Evolutionary conservation across 1,139 yeast species (phyloP).

Genomic region (Magnusiomyces ingens): DNA sequence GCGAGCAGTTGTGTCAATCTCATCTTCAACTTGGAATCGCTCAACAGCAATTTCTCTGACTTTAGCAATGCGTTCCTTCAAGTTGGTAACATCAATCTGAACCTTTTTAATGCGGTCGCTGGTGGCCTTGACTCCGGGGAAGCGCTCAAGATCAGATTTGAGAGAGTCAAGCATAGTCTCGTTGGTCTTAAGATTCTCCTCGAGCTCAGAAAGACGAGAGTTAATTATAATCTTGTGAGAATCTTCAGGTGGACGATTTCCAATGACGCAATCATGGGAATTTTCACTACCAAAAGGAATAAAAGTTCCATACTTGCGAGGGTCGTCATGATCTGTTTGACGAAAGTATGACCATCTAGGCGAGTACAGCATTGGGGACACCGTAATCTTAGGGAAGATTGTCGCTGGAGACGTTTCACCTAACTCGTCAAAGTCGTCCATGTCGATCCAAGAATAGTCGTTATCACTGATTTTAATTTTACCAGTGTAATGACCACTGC

Average conservation of each 20-base stretch:
- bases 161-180: constrained; percentile 34
- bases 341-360: constrained; percentile 75
- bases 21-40: not conserved
- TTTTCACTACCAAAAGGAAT: constrained; percentile 61
- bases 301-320: constrained; percentile 40
- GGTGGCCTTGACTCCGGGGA: constrained; percentile 23
- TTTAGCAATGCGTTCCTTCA: constrained; percentile 29
- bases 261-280: constrained; percentile 64
- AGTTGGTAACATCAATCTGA: constrained; percentile 33
- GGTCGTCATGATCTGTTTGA: constrained; percentile 41
- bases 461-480: constrained; percentile 38
- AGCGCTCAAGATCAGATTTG: constrained; percentile 22
- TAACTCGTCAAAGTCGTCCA: constrained; percentile 73
- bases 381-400: constrained; percentile 49
- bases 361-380: constrained; percentile 60
- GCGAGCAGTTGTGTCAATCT: constrained; percentile 12
- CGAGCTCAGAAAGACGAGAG: constrained; percentile 36
- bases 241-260: constrained; percentile 33
- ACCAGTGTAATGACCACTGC: constrained; percentile 21
- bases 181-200: constrained; percentile 39
- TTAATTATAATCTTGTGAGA: constrained; percentile 30
- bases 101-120: constrained; percentile 27
- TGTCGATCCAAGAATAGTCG: constrained; percentile 69
- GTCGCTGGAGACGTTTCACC: constrained; percentile 37
- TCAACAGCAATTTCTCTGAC: not conserved